Conservation (phyloP, 768 basidiomycete genomes). For the Gymnopilus junonius region DNA sequence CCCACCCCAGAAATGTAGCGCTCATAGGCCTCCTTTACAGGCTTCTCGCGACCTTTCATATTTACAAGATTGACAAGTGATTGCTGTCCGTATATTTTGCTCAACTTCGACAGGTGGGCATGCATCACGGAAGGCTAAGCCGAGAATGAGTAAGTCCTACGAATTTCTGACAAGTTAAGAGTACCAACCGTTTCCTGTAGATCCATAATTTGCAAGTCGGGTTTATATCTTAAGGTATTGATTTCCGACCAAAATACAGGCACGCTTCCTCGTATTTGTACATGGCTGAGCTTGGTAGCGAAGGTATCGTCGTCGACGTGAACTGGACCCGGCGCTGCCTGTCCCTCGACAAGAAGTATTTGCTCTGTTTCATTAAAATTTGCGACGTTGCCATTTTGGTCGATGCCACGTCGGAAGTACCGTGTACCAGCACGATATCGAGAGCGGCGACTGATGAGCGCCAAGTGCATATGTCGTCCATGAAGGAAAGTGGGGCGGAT, state of each 20-base stretch:
- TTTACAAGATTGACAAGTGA: slow-evolving; percentile 91
- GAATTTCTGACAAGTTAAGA: neutral
- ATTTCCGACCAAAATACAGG: slow-evolving; percentile 97
- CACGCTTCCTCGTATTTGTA: slow-evolving; percentile 92
- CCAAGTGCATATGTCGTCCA: slow-evolving; percentile 78
- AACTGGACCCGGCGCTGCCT: slow-evolving; percentile 42
- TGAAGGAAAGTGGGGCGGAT: slow-evolving; percentile 76
- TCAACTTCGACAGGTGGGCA: slow-evolving; percentile 75
- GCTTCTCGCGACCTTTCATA: slow-evolving; percentile 89
- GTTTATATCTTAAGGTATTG: slow-evolving; percentile 94
- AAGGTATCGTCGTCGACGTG: slow-evolving; percentile 47
- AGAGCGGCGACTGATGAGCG: slow-evolving; percentile 91
- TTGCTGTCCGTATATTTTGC: slow-evolving; percentile 76
- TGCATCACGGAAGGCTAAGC: slow-evolving; percentile 58
- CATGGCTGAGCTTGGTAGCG: slow-evolving; percentile 77
- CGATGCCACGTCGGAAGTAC: slow-evolving; percentile 94
- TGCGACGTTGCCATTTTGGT: slow-evolving; percentile 86
- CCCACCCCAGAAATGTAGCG: slow-evolving; percentile 67
- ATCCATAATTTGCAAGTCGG: slow-evolving; percentile 97
- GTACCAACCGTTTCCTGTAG: slow-evolving; percentile 76
- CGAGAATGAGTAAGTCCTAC: neutral
- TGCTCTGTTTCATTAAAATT: slow-evolving; percentile 99
- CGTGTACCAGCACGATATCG: slow-evolving; percentile 95
- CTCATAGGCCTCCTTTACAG: slow-evolving; percentile 96
- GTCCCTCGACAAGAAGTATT: slow-evolving; percentile 76